Evolutionary conservation across 108 stramenopile species (phyloP).

Genomic region (Skeletonema grethae): DNA sequence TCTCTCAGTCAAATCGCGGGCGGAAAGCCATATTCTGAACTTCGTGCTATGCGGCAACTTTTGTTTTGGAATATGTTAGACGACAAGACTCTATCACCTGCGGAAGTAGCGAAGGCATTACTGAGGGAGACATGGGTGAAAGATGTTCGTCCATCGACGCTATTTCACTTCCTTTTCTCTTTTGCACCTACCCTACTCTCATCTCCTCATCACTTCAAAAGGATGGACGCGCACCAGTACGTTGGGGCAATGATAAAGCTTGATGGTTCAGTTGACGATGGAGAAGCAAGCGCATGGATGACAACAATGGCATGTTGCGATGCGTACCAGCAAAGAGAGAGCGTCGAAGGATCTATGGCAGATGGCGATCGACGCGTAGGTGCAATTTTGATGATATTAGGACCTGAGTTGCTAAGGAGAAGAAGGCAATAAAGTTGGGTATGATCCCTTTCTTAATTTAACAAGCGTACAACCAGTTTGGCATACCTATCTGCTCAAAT

Average conservation of each 20-base stretch:
- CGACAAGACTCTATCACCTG: conserved; percentile 53
- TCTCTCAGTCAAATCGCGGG: conserved; percentile 66
- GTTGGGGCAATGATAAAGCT: conserved; percentile 65
- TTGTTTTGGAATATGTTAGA: conserved; percentile 88
- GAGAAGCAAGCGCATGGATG: conserved; percentile 89
- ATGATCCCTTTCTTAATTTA: background rate
- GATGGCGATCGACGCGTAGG: conserved; percentile 76
- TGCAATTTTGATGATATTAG: conserved; percentile 75
- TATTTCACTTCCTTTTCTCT: conserved; percentile 83
- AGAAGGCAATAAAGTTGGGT: conserved; percentile 48
- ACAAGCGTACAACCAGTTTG: background rate
- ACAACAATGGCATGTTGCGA: conserved; percentile 86
- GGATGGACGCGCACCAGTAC: conserved; percentile 79
- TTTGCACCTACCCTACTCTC: conserved; percentile 78
- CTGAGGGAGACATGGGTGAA: conserved; percentile 83
- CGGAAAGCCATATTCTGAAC: conserved; percentile 83
- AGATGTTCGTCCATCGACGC: conserved; percentile 82
- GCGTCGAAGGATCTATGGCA: conserved; percentile 39
- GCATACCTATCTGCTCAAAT: background rate
- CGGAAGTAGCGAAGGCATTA: conserved; percentile 67
- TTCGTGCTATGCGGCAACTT: conserved; percentile 84
- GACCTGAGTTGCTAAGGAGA: conserved; percentile 78
- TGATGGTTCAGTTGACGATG: conserved; percentile 82
- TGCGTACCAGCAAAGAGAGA: conserved; percentile 84
- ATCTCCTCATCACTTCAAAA: conserved; percentile 84